Percentiles rank a stretch among this genome's conserved stretches.
Evolutionary conservation across 768 basidiomycete genomes (phyloP).

Genomic region (Boletus sp.): DNA sequence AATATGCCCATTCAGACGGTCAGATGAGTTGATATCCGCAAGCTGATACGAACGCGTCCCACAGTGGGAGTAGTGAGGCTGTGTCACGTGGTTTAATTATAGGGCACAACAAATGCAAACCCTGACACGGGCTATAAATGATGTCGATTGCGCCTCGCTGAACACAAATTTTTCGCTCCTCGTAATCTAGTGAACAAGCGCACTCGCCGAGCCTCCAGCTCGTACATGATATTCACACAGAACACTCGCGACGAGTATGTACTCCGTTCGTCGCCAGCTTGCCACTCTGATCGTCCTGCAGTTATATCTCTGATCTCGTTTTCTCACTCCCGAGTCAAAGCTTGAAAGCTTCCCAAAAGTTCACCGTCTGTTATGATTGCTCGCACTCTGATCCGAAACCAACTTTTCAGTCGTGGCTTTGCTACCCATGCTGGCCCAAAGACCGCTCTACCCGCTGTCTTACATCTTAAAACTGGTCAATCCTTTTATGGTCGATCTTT

Average conservation of each 20-base stretch:
- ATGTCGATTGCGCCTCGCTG: neutral
- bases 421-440: constrained; percentile 61
- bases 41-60: too few species aligned
- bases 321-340: constrained; percentile 68
- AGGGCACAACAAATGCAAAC: constrained; percentile 21
- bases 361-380: constrained; percentile 49
- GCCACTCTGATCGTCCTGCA: constrained; percentile 35
- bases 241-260: constrained; percentile 88
- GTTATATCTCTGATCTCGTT: constrained; percentile 89
- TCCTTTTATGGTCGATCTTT: constrained; percentile 89
- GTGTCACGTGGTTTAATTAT: neutral
- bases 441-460: constrained; percentile 63
- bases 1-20: too few species aligned
- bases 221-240: constrained; percentile 80
- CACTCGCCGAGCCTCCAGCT: constrained; percentile 27
- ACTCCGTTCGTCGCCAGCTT: neutral
- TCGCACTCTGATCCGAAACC: constrained; percentile 50
- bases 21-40: too few species aligned
- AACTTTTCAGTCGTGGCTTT: constrained; percentile 55
- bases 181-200: neutral
- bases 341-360: constrained; percentile 27
- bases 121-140: constrained; percentile 8
- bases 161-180: neutral
- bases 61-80: too few species aligned
- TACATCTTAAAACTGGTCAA: constrained; percentile 94